Evolutionary conservation across 2,329 filamentous ascomycete genomes (phyloP).

Genomic region (Aphanoascus verrucosus): DNA sequence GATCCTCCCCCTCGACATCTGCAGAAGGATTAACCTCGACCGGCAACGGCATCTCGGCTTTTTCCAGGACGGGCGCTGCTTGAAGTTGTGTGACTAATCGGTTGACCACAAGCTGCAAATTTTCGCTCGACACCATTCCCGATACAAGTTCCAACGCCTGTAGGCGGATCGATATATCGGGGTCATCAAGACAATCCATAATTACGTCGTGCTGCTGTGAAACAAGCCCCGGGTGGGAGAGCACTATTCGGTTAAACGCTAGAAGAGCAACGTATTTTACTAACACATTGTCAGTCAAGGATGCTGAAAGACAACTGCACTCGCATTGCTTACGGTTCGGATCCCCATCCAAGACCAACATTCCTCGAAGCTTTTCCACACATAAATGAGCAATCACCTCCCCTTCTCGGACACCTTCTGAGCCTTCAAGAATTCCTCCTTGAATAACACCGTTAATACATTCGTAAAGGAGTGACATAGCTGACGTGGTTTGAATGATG

Average conservation of each 20-base stretch:
- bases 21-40: constrained; percentile 39
- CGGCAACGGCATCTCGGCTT: constrained; percentile 31
- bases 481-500: constrained; percentile 85
- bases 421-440: constrained; percentile 78
- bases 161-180: constrained; percentile 89
- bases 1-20: constrained; percentile 49
- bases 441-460: constrained; percentile 98
- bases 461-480: constrained; percentile 97
- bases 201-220: constrained; percentile 93
- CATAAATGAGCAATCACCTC: constrained; percentile 89
- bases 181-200: constrained; percentile 86
- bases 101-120: constrained; percentile 71
- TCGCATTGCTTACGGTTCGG: constrained; percentile 61
- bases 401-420: constrained; percentile 66
- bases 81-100: constrained; percentile 74
- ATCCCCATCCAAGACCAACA: constrained; percentile 88
- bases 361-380: constrained; percentile 82
- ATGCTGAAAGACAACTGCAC: not conserved
- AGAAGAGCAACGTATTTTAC: constrained; percentile 96
- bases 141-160: constrained; percentile 85
- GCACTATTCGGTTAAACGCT: constrained; percentile 89
- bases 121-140: constrained; percentile 85
- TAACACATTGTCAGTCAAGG: constrained; percentile 28
- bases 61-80: constrained; percentile 51
- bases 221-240: constrained; percentile 78